Conservation (phyloP, 2,329 filamentous ascomycete genomes). For the Neospermospora avenae region DNA sequence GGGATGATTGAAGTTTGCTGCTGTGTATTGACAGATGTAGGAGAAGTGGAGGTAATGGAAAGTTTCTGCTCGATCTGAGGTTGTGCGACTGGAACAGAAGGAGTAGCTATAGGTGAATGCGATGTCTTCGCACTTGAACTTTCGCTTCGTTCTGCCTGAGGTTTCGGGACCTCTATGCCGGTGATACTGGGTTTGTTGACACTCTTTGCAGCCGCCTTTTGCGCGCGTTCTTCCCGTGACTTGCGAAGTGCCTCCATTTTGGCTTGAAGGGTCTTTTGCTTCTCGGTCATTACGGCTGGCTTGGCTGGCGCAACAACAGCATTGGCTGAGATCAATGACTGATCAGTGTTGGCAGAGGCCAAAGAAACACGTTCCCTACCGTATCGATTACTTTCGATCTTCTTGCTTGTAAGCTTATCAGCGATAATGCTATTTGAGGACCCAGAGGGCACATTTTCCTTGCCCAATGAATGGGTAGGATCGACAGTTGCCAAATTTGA, state of each 20-base stretch:
- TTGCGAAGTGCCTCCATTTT: constrained; percentile 74
- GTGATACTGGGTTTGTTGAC: constrained; percentile 8
- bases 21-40: neutral
- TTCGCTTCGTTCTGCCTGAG: constrained; percentile 9
- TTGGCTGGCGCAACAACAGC: constrained; percentile 17
- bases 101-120: neutral
- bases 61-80: neutral
- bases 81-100: neutral
- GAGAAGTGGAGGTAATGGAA: constrained; percentile 1
- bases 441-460: constrained; percentile 43
- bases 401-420: neutral
- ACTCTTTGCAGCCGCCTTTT: constrained; percentile 37
- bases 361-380: neutral
- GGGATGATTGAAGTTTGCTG: constrained; percentile 23
- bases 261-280: constrained; percentile 68
- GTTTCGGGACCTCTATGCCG: neutral
- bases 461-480: neutral
- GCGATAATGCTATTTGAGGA: neutral
- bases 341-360: constrained; percentile 37
- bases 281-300: constrained; percentile 54
- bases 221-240: constrained; percentile 45
- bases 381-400: neutral
- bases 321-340: neutral
- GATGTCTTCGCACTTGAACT: neutral
- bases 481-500: neutral